Percentiles rank a stretch among this genome's conserved stretches.
These are phyloP conservation scores for Phialophora tarda DNA, from an alignment of 2,329 filamentous ascomycete species.

Conservation along the genomic window DNA sequence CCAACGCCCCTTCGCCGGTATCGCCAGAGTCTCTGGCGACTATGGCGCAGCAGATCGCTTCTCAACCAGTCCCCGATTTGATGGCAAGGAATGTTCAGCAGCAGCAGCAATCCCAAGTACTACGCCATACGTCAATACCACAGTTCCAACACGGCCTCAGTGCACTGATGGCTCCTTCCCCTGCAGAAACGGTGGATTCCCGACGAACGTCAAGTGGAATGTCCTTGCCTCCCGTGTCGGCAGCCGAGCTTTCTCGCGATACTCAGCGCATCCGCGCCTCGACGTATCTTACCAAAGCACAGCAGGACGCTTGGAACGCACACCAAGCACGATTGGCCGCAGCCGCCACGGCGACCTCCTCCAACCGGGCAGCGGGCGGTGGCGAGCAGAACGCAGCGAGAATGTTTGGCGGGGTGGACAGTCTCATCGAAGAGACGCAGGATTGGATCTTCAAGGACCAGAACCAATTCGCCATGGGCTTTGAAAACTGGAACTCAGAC, in stretches of 20 bases:
- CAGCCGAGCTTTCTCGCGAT: slow-evolving; percentile 38
- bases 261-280: slow-evolving; percentile 31
- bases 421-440: slow-evolving; percentile 66
- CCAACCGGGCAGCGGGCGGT: slow-evolving; percentile 36
- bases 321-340: slow-evolving; percentile 38
- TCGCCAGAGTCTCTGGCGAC: slow-evolving; percentile 52
- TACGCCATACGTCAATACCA: slow-evolving; percentile 25
- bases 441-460: slow-evolving; percentile 71
- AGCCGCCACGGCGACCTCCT: slow-evolving; percentile 31
- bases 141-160: slow-evolving; percentile 27
- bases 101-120: slow-evolving; percentile 40
- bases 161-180: slow-evolving; percentile 27
- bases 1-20: slow-evolving; percentile 61
- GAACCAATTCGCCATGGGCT: slow-evolving; percentile 63
- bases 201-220: slow-evolving; percentile 34
- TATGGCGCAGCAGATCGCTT: slow-evolving; percentile 36
- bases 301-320: slow-evolving; percentile 46
- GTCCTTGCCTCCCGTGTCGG: slow-evolving; percentile 40
- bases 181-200: slow-evolving; percentile 31
- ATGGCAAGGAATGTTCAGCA: slow-evolving; percentile 36
- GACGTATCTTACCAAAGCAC: slow-evolving; percentile 39
- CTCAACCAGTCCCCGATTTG: slow-evolving; percentile 34
- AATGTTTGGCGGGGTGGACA: slow-evolving; percentile 65
- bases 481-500: slow-evolving; percentile 63
- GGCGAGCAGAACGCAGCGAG: slow-evolving; percentile 54